Evolutionary conservation across 176 grass and related monocot species (phyloP), one percentile per base, ranked within the genome.

Genomic region (Themeda triandra): DNA sequence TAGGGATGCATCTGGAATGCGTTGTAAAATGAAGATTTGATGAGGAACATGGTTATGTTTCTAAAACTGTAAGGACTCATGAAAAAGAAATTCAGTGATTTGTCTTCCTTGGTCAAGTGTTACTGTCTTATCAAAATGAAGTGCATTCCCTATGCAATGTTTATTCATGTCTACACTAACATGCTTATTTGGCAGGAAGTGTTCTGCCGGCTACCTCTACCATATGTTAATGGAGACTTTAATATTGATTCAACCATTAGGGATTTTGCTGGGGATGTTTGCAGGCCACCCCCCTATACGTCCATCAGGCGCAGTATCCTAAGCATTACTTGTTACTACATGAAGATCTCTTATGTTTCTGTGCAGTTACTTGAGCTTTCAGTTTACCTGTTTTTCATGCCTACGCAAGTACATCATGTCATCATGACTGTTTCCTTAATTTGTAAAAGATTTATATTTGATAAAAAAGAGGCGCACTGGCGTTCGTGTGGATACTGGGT

Each of bases 291-390:
- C 56, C 85, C 85, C 35, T 98, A 91, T 76, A 79, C 88, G 39
- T 89, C 73, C 58, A 98, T 98, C 63, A 92, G 80, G 65, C 92
- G 92, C 72, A 98, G 95, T 95, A 98, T 98, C 95, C 95, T 98
- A 76, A 82, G n/a, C 53, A 74, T 23, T 15, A 79, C 29, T 53
- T 41, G 19, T 75, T 66, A 65, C 32, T 48, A 21, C 25, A 66
- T 71, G 40, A 18, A 76, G 13, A 40, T 33, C 32, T 75, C 62
- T 76, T 14, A 13, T 13, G 4, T 39, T 58, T 80, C 31, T 85
- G 19, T 86, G 83, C 54, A 68, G 6, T 76, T 31, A 58, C 21
- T 44, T 73, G 27, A 81, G 25, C 17, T 60, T 76, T 35, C 13
- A 80, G 19, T 71, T 75, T 84, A 3, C 63, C 21, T 73, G 10